Base-by-base conservation (phyloP, 1,139 yeast species). In the Taphrina communis region DNA sequence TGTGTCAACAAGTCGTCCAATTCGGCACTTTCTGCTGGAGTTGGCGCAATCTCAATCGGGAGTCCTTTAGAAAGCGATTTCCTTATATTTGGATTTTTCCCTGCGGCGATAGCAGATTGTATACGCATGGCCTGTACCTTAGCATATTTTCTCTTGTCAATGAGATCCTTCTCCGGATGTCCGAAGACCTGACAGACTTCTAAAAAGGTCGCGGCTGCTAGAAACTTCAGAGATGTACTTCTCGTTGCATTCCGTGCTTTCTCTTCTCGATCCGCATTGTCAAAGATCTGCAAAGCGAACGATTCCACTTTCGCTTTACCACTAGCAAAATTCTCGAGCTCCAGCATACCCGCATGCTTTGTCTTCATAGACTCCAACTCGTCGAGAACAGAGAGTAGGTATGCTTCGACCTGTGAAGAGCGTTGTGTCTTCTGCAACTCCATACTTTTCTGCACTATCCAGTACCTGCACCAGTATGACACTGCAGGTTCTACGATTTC, bases 271-370 rank as follows among this genome's bases (percentile, higher is more conserved):
- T 83, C 82, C 0, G 85, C 84, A 42, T 82, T 81, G 68, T 85
- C 86, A 77, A 88, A 88, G 48, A 91, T 81, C 71, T 83, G 82
- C 75, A 84, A 82, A 3, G 88, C 84, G 78, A 91, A 90, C 65
- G 82, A 81, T 73, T 86, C 81, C 1, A 89, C 86, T 55, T 87
- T 83, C 12, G 85, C 84, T 69, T 84, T 79, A 4, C 91, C 85
- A 17, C 85, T 79, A 17, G 82, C 83, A 72, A 85, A 85, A 73
- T 88, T 90, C 42, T 78, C 79, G 62, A 90, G 79, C 6, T 88
- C 82, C 31, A 80, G 81, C 68, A 80, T 82, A 42, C 82, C 83
- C 3, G 79, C 46, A 53, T 74, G 56, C 41, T 65, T 51, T 42
- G 61, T 46, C 69, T 71, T 68, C 62, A 77, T 75, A 71, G 69